Evolutionary conservation across 306 rosid species (phyloP), one percentile per base, ranked within the genome.

Genomic region (Vicia sativa): DNA sequence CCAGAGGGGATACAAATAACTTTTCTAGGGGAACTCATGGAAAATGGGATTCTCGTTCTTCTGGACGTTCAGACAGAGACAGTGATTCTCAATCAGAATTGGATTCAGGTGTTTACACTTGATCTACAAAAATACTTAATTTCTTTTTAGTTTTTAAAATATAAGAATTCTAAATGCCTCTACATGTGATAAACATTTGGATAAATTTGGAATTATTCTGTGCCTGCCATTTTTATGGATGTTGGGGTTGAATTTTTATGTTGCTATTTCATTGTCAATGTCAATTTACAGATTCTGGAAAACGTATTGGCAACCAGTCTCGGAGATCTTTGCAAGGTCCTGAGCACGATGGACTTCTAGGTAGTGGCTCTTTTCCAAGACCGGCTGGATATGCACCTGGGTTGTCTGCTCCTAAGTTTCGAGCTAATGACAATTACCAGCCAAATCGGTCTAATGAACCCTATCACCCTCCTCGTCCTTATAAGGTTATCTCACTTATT

Each of bases 291-390:
- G 99, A 93, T 70, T 78, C 91, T 38, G 90, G 89, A 70, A 86
- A 79, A 81, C 87, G 82, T 21, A 53, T 80, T 67, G 87, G 90
- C 71, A 89, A 81, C 72, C 95, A 83, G 48, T 70, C 96, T 64
- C 81, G 84, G 39, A 87, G 84, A 62, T 58, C 99, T 76, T 78
- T 81, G 84, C 97, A 90, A 82, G 87, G 78, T 74, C 97, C 92
- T 54, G 99, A 93, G 83, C 99, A 93, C 77, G 99, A 93, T 78
- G 99, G 99, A 41, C 99, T 93, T 80, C 90, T 93, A 11, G 99
- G 99, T 21, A 93, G 99, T 82, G 99, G 99, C 61, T 88, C 99
- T 71, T 90, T 86, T 82, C 95, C 96, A 37, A 87, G 97, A 67
- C 92, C 92, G 67, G 59, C 96, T 62, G 99, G 97, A 62, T 82